Evolutionary conservation across 2,329 filamentous ascomycete genomes (phyloP).

Genomic region (Colletotrichum sansevieriae): DNA sequence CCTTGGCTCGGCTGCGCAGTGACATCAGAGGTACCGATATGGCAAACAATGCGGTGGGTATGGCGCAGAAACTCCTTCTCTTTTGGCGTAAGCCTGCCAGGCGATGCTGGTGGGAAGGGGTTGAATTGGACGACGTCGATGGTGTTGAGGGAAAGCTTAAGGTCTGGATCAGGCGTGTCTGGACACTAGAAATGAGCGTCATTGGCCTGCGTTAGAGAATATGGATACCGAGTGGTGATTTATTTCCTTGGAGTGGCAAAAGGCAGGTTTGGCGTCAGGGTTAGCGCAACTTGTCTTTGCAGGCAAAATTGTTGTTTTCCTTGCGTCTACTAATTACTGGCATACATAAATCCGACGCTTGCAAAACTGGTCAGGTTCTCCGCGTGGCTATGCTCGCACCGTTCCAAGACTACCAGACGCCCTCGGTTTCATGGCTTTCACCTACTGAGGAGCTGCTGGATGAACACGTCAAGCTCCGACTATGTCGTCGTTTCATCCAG

Average conservation of each 20-base stretch:
- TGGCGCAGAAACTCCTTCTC: conserved; percentile 97
- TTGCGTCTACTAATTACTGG: conserved; percentile 11
- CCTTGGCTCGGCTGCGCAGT: conserved; percentile 90
- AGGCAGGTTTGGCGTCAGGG: conserved; percentile 10
- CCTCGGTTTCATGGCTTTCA: no score
- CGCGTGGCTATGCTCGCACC: no score
- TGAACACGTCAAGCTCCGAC: no score
- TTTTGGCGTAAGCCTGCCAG: conserved; percentile 98
- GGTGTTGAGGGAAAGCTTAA: conserved; percentile 93
- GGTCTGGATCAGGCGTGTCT: conserved; percentile 97
- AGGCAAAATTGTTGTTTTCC: conserved; percentile 9
- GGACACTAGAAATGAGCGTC: conserved; percentile 98
- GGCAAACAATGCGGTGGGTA: conserved; percentile 86
- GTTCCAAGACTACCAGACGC: no score
- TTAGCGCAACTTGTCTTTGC: conserved; percentile 25
- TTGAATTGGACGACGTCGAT: conserved; percentile 89
- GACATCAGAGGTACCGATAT: conserved; percentile 87
- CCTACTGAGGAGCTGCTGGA: no score
- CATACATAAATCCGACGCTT: conserved; percentile 7
- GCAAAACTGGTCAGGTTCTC: background rate
- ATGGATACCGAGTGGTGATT: no score
- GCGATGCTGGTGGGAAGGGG: conserved; percentile 99
- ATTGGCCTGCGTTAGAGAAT: conserved; percentile 79
- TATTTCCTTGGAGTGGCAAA: background rate
- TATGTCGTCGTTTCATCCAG: no score